phyloP scores from a whole-genome alignment of 2,329 filamentous ascomycete species.

The Penicillium capsulatum region DNA sequence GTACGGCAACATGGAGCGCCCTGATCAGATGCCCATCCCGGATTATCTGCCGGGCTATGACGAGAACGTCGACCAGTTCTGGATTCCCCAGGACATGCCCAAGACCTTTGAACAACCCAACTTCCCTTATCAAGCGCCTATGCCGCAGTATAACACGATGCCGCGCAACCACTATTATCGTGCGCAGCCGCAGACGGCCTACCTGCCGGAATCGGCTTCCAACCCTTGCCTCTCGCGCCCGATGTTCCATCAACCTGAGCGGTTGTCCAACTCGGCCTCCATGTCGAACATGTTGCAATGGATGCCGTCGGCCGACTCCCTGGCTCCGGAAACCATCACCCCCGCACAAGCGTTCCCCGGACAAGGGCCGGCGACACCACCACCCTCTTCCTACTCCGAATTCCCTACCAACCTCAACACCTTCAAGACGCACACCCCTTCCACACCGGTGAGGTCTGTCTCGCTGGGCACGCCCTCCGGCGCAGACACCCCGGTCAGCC shows the following conservation, averaged over 20 bases:
- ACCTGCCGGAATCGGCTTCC: conserved; percentile 37
- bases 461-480: conserved; percentile 35
- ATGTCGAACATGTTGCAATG: conserved; percentile 38
- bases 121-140: conserved; percentile 33
- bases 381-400: conserved; percentile 37
- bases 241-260: conserved; percentile 37
- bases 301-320: conserved; percentile 33
- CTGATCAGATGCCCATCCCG: conserved; percentile 33
- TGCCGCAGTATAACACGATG: conserved; percentile 37
- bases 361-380: conserved; percentile 33
- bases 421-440: conserved; percentile 36
- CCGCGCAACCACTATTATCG: conserved; percentile 34
- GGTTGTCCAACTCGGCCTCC: conserved; percentile 33
- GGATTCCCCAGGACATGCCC: conserved; percentile 34
- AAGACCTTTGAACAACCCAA: conserved; percentile 34
- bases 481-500: conserved; percentile 35
- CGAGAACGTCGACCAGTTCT: conserved; percentile 38
- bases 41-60: conserved; percentile 38
- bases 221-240: conserved; percentile 39
- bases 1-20: conserved; percentile 32
- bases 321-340: conserved; percentile 36
- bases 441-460: conserved; percentile 34
- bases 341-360: conserved; percentile 33
- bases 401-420: conserved; percentile 33
- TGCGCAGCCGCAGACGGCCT: conserved; percentile 26